phyloP scores from a whole-genome alignment of 1,139 yeast species.

The Zygosaccharomyces pseudobailii region DNA sequence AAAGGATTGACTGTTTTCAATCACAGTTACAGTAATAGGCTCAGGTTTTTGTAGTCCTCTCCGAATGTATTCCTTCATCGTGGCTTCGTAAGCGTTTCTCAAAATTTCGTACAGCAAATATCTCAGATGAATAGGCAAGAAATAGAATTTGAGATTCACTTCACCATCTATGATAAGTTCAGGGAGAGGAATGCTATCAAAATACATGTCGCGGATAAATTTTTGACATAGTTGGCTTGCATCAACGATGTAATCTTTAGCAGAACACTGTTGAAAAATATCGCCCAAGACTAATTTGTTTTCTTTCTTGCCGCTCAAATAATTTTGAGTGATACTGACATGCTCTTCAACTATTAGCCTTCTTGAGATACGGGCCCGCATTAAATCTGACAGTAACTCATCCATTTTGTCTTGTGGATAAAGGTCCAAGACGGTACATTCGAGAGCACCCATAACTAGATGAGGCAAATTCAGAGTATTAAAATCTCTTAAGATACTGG shows the following conservation, averaged over 20 bases:
- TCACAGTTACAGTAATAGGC: slow-evolving; percentile 69
- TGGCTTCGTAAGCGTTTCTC: slow-evolving; percentile 79
- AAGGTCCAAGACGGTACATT: slow-evolving; percentile 60
- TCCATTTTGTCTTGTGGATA: slow-evolving; percentile 65
- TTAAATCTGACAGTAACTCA: slow-evolving; percentile 64
- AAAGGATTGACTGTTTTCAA: slow-evolving; percentile 61
- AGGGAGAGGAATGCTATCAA: slow-evolving; percentile 60
- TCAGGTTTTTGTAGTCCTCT: slow-evolving; percentile 34
- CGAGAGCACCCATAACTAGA: slow-evolving; percentile 88
- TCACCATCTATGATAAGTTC: slow-evolving; percentile 67
- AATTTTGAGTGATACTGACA: slow-evolving; percentile 66
- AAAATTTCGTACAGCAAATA: slow-evolving; percentile 82
- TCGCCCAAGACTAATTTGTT: slow-evolving; percentile 67
- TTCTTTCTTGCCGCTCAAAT: slow-evolving; percentile 38
- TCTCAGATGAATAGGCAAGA: slow-evolving; percentile 79
- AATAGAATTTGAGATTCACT: slow-evolving; percentile 60
- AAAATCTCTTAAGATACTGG: slow-evolving; percentile 60
- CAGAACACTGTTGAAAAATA: slow-evolving; percentile 73
- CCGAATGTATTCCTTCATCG: slow-evolving; percentile 45
- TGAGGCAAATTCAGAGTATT: slow-evolving; percentile 81
- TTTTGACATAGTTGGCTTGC: slow-evolving; percentile 46
- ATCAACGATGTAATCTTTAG: slow-evolving; percentile 54
- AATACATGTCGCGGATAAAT: slow-evolving; percentile 45
- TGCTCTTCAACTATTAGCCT: slow-evolving; percentile 90
- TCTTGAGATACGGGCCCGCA: slow-evolving; percentile 82